Evolutionary conservation across 164 flowering plant species (phyloP).

Genomic region (Berberis thunbergii): DNA sequence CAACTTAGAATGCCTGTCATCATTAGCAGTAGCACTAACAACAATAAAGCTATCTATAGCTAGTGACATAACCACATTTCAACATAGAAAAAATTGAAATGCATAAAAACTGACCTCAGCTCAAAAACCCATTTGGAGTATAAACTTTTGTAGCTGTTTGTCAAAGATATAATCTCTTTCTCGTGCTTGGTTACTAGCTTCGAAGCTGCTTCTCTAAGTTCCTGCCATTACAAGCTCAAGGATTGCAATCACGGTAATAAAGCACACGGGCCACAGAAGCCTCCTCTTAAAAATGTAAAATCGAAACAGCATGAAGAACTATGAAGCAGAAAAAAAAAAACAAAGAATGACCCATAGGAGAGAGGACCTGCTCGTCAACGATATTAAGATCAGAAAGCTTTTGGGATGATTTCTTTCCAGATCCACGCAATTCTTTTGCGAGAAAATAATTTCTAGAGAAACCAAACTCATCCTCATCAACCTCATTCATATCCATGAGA

Average conservation of each 20-base stretch:
- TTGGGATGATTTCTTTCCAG: slow-evolving; percentile 61
- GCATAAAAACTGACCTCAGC: slow-evolving; percentile 35
- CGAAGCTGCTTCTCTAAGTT: slow-evolving; percentile 51
- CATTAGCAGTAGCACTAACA: too few relatives aligned
- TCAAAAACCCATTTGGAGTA: slow-evolving; percentile 69
- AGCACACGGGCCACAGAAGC: too few relatives aligned
- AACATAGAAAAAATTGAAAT: not conserved
- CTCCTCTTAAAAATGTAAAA: not conserved
- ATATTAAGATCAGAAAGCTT: slow-evolving; percentile 70
- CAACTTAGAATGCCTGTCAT: too few relatives aligned
- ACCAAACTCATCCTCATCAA: slow-evolving; percentile 73
- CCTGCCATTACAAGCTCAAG: slow-evolving; percentile 33
- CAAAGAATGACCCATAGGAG: slow-evolving; percentile 2
- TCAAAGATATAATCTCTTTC: slow-evolving; percentile 45
- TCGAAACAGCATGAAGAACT: not conserved
- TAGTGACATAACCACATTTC: not conserved
- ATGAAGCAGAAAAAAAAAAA: not conserved
- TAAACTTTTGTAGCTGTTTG: slow-evolving; percentile 41
- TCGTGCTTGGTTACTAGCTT: slow-evolving; percentile 61
- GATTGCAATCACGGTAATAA: not conserved
- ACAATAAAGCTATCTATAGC: too few relatives aligned
- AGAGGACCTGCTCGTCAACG: slow-evolving; percentile 74
- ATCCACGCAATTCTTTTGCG: slow-evolving; percentile 68
- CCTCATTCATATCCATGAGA: slow-evolving; percentile 38
- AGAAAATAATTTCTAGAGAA: slow-evolving; percentile 80